These are phyloP conservation scores for Maudiozyma pseudohumilis DNA, from an alignment of 805 yeast species.

Conservation along the genomic window DNA sequence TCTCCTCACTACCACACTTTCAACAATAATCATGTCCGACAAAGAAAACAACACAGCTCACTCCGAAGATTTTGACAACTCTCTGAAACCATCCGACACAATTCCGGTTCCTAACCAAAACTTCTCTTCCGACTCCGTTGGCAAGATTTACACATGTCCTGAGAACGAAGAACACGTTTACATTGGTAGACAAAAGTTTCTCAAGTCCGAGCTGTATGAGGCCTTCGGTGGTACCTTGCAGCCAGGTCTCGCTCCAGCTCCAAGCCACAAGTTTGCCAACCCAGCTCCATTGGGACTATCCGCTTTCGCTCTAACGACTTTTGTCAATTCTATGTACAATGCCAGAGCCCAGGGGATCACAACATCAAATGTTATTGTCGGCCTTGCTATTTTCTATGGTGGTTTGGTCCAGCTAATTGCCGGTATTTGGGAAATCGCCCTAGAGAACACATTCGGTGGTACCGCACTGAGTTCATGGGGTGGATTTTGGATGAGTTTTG, in stretches of 20 bases:
- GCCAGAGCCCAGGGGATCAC: slow-evolving; percentile 44
- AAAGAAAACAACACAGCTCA: slow-evolving; percentile 8
- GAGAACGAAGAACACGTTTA: slow-evolving; percentile 54
- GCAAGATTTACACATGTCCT: slow-evolving; percentile 30
- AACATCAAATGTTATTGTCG: slow-evolving; percentile 44
- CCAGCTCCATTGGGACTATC: slow-evolving; percentile 57
- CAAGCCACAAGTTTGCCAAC: slow-evolving; percentile 51
- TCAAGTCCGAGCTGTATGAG: slow-evolving; percentile 44
- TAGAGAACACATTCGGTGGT: slow-evolving; percentile 60
- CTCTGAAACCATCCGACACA: no score
- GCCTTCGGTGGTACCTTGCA: slow-evolving; percentile 82
- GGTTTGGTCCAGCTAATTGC: slow-evolving; percentile 51
- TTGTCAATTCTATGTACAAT: slow-evolving; percentile 46
- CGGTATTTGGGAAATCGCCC: slow-evolving; percentile 56
- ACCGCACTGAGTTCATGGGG: slow-evolving; percentile 55
- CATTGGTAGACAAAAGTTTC: slow-evolving; percentile 63
- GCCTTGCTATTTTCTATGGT: slow-evolving; percentile 53
- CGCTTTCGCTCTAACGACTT: slow-evolving; percentile 55
- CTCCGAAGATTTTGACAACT: no score
- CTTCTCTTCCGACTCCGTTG: slow-evolving; percentile 6
- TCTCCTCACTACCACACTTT: no score
- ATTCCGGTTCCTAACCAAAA: not conserved
- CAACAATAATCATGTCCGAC: slow-evolving; percentile 10
- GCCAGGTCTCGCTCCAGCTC: slow-evolving; percentile 54
- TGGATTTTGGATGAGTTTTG: slow-evolving; percentile 61